Percentiles rank a stretch among this genome's conserved stretches.
These are phyloP conservation scores for Rhynchospora tenuis DNA, from an alignment of 176 grass and related monocot genomes.

Conservation along the genomic window DNA sequence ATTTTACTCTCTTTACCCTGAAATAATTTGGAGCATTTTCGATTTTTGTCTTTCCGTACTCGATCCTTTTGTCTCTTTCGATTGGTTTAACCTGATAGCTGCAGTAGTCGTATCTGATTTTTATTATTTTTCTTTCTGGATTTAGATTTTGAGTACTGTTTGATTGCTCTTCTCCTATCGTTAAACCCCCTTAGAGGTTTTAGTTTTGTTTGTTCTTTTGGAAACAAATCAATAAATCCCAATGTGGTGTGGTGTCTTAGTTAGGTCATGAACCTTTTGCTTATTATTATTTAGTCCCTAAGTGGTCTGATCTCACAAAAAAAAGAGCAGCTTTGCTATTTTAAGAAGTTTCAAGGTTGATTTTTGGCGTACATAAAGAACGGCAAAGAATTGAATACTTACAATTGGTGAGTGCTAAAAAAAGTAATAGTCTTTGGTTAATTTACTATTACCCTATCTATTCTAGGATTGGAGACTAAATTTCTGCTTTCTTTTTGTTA, in stretches of 20 bases:
- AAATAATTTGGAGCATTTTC: neutral
- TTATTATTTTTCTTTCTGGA: neutral
- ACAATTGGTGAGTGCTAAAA: slow-evolving; percentile 18
- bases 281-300: slow-evolving; percentile 21
- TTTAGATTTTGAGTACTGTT: slow-evolving; percentile 16
- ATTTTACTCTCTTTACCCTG: neutral
- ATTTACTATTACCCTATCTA: neutral
- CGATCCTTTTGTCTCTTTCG: neutral
- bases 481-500: neutral
- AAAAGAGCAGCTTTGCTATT: slow-evolving; percentile 2
- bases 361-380: slow-evolving; percentile 16
- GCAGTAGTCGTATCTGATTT: neutral
- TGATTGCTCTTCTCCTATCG: neutral
- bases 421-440: slow-evolving; percentile 11
- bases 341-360: neutral
- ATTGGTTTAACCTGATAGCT: slow-evolving; percentile 9
- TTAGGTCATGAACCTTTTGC: neutral
- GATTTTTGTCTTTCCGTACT: neutral
- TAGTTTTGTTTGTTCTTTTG: neutral
- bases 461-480: slow-evolving; percentile 13
- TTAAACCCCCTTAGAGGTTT: slow-evolving; percentile 21
- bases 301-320: slow-evolving; percentile 20
- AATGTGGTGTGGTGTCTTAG: slow-evolving; percentile 16
- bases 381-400: neutral
- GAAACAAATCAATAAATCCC: neutral